These are phyloP conservation scores for Dipodascopsis uninucleata DNA, from an alignment of 805 yeast genomes.

Conservation along the genomic window DNA sequence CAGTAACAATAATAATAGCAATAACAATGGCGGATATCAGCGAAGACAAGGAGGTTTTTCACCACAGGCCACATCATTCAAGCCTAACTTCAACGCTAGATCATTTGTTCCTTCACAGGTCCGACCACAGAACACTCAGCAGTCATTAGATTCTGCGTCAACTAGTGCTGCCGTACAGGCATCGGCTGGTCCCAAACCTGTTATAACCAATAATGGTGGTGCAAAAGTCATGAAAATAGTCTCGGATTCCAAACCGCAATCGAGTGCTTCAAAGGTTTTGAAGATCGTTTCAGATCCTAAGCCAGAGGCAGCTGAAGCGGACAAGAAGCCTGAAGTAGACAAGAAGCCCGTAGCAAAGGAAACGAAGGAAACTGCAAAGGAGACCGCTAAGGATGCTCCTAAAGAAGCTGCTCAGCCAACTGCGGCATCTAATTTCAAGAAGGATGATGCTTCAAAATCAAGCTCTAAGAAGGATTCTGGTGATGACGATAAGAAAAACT, in stretches of 20 bases:
- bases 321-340: conserved; percentile 5
- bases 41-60: conserved; percentile 12
- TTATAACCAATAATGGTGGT: conserved; percentile 9
- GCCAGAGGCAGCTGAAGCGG: conserved; percentile 18
- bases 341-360: conserved; percentile 22
- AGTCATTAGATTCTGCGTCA: conserved; percentile 6
- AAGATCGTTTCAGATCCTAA: conserved; percentile 28
- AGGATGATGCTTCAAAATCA: conserved; percentile 29
- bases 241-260: conserved; percentile 31
- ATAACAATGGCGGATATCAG: conserved; percentile 23
- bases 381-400: conserved; percentile 29
- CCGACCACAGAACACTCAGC: conserved; percentile 8
- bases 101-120: conserved; percentile 11
- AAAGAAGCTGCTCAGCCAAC: conserved; percentile 27
- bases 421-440: too few species aligned
- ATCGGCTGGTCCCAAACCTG: conserved; percentile 5
- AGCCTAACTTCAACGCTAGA: conserved; percentile 18
- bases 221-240: conserved; percentile 16
- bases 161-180: conserved; percentile 2
- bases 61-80: conserved; percentile 19
- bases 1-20: conserved; percentile 26
- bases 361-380: conserved; percentile 25
- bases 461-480: conserved; percentile 27
- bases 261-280: conserved; percentile 28
- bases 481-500: conserved; percentile 21